Base-by-base conservation (phyloP, 1,139 yeast genomes). In the Komagataea norvegica region DNA sequence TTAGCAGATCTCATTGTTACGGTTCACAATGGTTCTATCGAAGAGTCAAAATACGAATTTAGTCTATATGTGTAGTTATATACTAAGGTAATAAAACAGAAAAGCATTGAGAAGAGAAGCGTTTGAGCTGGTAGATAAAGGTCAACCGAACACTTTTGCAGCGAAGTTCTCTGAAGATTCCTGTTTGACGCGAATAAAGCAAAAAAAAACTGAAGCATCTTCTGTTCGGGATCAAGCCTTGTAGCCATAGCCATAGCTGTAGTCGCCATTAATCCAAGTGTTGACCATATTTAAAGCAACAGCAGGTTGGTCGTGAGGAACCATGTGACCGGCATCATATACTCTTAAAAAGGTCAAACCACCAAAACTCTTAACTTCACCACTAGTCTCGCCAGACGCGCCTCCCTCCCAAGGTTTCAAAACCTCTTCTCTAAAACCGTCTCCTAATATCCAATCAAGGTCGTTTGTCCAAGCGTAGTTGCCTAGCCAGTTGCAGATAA, bases 401-500 rank as follows among this genome's bases (percentile, higher is more conserved):
- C 34, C 33, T 22, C 41, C 60, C 44, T 45, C 47, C 77, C 77
- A 72, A 13, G 72, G 70, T 44, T 54, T 50, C 47, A 72, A 56
- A 1, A 60, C 56, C 34, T 45, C 60, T 37, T 31, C 45, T 43
- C 48, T 38, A 51, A 68, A 77, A 25, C 67, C 64, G 8, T 65
- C 68, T 34, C 67, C 64, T 29, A 72, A 67, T 17, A 67, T 58
- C 88, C 91, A 84, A 44, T 76, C 77, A 52, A 85, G 69, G 43
- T 64, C 69, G 53, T 82, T 70, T 26, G 85, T 65, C 93, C 94
- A 83, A 7, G 81, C 89, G 56, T 73, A 73, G 63, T 84, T 85
- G 42, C 95, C 95, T 51, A 86, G 70, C 94, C 95, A 86, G 65
- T 86, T 86, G 65, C 95, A 86, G 52, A 86, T 85, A 61, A 76